Percentiles rank a stretch among this genome's conserved stretches.
Evolutionary conservation across 2,329 filamentous ascomycete genomes (phyloP).

Genomic region (Pseudogymnoascus sp.): DNA sequence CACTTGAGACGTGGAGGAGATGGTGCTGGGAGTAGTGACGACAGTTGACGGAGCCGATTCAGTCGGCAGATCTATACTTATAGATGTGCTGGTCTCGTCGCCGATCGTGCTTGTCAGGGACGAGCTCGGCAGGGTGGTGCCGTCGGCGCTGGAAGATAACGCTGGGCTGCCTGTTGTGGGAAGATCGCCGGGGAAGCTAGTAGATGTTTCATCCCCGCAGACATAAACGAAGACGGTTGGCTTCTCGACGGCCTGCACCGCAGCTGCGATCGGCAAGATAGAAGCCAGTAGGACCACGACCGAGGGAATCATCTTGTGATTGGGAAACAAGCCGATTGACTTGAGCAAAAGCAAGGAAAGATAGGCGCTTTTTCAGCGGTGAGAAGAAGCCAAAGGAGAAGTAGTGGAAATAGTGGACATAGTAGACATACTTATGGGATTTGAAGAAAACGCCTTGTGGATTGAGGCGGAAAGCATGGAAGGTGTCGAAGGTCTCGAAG

Average conservation of each 20-base stretch:
- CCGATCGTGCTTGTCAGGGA: not conserved
- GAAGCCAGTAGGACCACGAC: not conserved
- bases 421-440: not conserved
- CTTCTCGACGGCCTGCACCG: conserved; percentile 2
- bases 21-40: conserved; percentile 16
- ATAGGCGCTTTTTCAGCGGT: conserved; percentile 2
- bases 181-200: not conserved
- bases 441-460: not conserved
- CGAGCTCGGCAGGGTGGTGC: not conserved
- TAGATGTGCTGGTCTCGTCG: not conserved
- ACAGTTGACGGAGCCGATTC: not conserved
- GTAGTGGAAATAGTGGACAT: not conserved
- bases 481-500: not conserved
- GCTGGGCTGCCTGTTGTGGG: not conserved
- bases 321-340: not conserved
- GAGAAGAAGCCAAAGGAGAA: conserved; percentile 1
- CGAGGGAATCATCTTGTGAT: conserved; percentile 1
- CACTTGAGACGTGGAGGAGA: conserved; percentile 9
- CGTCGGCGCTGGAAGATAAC: not conserved
- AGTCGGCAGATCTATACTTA: conserved; percentile 2
- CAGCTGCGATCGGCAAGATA: not conserved
- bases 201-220: conserved; percentile 4
- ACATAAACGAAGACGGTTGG: conserved; percentile 3
- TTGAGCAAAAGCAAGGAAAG: not conserved
- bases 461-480: not conserved